Evolutionary conservation across 2,329 filamentous ascomycete species (phyloP).

Genomic region (Knufia fluminis): DNA sequence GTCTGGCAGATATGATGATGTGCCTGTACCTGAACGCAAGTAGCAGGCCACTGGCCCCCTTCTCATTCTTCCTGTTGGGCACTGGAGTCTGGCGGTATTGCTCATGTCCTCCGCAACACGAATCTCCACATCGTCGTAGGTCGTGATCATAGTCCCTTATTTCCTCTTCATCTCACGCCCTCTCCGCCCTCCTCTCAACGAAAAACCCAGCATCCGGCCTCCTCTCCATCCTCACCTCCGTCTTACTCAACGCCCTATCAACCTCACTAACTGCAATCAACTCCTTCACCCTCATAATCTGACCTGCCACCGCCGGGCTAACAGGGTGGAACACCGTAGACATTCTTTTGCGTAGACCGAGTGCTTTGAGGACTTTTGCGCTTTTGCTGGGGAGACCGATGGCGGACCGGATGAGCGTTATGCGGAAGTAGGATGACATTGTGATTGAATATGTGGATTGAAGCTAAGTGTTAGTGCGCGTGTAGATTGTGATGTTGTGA

Average conservation of each 20-base stretch:
- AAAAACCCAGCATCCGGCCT: constrained; percentile 73
- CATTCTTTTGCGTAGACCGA: constrained; percentile 76
- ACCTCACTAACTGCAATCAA: constrained; percentile 77
- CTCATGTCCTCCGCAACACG: too few relatives aligned
- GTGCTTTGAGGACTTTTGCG: constrained; percentile 69
- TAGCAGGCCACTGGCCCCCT: too few relatives aligned
- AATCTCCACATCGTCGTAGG: too few relatives aligned
- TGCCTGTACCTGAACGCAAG: too few relatives aligned
- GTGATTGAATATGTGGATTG: not conserved
- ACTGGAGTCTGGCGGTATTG: too few relatives aligned
- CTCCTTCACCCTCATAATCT: constrained; percentile 92
- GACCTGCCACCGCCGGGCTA: constrained; percentile 68
- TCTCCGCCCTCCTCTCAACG: constrained; percentile 49
- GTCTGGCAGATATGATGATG: too few relatives aligned
- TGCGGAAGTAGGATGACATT: constrained; percentile 54
- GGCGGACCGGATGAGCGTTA: constrained; percentile 79
- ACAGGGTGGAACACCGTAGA: constrained; percentile 86
- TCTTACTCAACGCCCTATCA: constrained; percentile 51
- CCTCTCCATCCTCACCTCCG: constrained; percentile 61
- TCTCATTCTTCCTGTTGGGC: too few relatives aligned
- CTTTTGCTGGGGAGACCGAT: constrained; percentile 79
- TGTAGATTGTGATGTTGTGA: too few relatives aligned
- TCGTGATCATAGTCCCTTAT: too few relatives aligned
- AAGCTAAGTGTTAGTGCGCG: not conserved
- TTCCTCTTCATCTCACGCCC: not conserved